These are phyloP conservation scores for Beauveria scarabaeidicola DNA, from an alignment of 2,329 filamentous ascomycete species.

Conservation along the genomic window DNA sequence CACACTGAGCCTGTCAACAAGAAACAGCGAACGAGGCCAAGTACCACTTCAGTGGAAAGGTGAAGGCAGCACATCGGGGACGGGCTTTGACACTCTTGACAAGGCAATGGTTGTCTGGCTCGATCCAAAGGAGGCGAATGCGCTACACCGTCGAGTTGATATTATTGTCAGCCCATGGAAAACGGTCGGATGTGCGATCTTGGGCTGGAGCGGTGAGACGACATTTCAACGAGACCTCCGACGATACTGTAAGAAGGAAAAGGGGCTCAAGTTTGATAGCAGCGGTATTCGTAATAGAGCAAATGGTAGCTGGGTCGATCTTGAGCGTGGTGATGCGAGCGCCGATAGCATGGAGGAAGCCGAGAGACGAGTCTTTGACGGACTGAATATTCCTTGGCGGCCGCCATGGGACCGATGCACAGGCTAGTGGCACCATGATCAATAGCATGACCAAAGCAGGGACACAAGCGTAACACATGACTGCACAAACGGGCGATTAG, in stretches of 20 bases:
- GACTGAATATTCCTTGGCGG: constrained; percentile 60
- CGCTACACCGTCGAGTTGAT: constrained; percentile 75
- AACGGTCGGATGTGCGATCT: constrained; percentile 76
- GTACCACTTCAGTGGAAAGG: constrained; percentile 45
- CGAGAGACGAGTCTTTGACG: constrained; percentile 73
- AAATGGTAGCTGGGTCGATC: constrained; percentile 61
- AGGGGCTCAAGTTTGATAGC: constrained; percentile 79
- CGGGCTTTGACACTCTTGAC: constrained; percentile 79
- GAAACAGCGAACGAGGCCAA: constrained; percentile 66
- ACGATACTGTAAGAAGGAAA: constrained; percentile 65
- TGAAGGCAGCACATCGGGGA: constrained; percentile 25
- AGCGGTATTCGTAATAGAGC: constrained; percentile 66
- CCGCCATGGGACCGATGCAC: constrained; percentile 61
- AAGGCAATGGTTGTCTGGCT: constrained; percentile 94
- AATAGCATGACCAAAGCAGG: not conserved
- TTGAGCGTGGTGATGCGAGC: constrained; percentile 46
- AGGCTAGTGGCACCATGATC: constrained; percentile 21
- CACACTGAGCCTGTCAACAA: constrained; percentile 61
- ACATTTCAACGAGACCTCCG: constrained; percentile 85
- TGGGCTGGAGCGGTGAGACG: constrained; percentile 82
- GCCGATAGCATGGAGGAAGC: constrained; percentile 62
- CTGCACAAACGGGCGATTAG: not conserved
- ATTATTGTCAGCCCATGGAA: constrained; percentile 88
- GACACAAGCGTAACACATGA: not conserved
- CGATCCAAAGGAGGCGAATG: constrained; percentile 15